Evolutionary conservation across 2,329 filamentous ascomycete genomes (phyloP), one percentile per base, ranked within the genome.

Genomic region (Ophiognomonia clavigignenti-juglandacearum): DNA sequence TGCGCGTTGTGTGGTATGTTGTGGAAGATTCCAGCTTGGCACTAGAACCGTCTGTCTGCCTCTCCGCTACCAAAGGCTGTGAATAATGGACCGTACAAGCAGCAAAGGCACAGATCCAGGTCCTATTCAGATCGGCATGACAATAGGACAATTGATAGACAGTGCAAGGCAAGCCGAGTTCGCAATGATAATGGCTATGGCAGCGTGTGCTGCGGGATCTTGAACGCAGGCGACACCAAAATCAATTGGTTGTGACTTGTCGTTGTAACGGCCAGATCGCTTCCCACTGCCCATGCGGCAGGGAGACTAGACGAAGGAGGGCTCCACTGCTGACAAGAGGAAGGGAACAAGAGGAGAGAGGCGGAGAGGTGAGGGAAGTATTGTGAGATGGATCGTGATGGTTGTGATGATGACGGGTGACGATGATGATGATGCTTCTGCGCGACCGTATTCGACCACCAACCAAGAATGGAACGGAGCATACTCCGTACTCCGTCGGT

Each of bases 171-270:
- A 13, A 34, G 10, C 11, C 29, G 13, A n/a, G 13, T n/a, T 31
- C 29, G 29, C 13, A 31, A 55, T 51, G 40, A 54, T 29, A 29
- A 18, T 31, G 13, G 44, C 41, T n/a, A n/a, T n/a, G n/a, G 20
- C 18, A 41, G 48, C 50, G 53, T 51, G 45, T 45, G 48, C 51
- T 59, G 53, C 56, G 39, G 56, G 59, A 63, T 59, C 57, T 59
- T 45, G 56, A 53, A 54, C 54, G 50, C 53, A 56, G 59, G 61
- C 64, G 59, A 63, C 63, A 57, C 64, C 66, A 65, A 66, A 67
- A 43, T 59, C 56, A 66, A 66, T 67, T 66, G 63, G 62, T 57
- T 61, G 63, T n/a, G n/a, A n/a, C 26, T 50, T 56, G 56, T 52
- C 44, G 53, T 37, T n/a, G n/a, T n/a, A 31, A 31, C 11, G n/a